phyloP scores from a whole-genome alignment of 305 asterid species.

The Caryopteris hybrid region DNA sequence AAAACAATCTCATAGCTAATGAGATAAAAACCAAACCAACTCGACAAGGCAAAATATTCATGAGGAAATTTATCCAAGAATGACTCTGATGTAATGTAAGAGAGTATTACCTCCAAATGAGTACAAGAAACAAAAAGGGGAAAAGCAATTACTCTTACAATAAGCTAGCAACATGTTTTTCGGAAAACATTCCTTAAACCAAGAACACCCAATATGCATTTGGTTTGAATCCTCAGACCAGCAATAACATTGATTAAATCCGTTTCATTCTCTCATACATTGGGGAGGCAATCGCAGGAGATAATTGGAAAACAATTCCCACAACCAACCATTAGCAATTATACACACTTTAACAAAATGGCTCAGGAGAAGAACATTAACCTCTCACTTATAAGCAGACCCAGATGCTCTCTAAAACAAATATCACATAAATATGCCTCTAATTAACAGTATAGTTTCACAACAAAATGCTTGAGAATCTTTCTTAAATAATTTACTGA shows the following conservation, averaged over 20 bases:
- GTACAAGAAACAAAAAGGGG: no score
- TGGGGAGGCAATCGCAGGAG: neutral
- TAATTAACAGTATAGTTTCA: neutral
- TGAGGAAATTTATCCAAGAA: neutral
- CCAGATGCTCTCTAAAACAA: neutral
- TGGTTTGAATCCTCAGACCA: neutral
- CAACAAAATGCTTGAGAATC: neutral
- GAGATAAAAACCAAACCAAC: neutral
- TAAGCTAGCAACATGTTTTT: neutral
- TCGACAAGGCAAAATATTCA: neutral
- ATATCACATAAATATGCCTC: neutral
- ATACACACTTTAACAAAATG: neutral
- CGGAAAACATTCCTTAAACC: neutral
- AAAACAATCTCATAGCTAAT: neutral
- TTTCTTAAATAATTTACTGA: neutral
- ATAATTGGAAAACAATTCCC: neutral
- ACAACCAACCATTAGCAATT: neutral
- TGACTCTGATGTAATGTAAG: neutral
- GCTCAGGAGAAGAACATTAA: neutral
- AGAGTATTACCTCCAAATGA: neutral
- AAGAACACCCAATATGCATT: neutral
- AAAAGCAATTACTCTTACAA: no score
- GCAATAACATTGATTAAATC: neutral
- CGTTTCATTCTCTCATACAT: neutral
- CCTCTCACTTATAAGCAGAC: no score